A percentile compares a stretch with the other conserved stretches of the same genome.
phyloP scores from a whole-genome alignment of 257 asterid species.

The Gentiana straminea region DNA sequence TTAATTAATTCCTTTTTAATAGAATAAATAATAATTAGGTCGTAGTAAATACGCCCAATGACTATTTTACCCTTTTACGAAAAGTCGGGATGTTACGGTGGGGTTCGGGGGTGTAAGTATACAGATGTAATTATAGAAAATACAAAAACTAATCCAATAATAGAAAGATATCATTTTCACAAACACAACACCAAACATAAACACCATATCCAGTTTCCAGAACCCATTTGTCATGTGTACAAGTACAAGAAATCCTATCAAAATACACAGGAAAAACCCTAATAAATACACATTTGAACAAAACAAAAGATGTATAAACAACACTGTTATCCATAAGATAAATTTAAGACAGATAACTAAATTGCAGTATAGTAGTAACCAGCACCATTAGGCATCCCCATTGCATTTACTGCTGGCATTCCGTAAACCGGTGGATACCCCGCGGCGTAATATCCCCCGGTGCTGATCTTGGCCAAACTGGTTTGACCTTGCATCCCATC shows the following conservation, averaged over 20 bases:
- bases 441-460: constrained; percentile 51
- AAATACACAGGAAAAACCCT: constrained; percentile 20
- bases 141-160: constrained; percentile 5
- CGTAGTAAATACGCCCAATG: no score
- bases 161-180: constrained; percentile 19
- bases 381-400: constrained; percentile 46
- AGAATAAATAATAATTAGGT: no score
- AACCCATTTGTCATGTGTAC: constrained; percentile 20
- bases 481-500: constrained; percentile 77
- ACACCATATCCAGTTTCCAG: constrained; percentile 20
- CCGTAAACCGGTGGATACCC: constrained; percentile 48
- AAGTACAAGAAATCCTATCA: constrained; percentile 22
- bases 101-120: no score
- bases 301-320: constrained; percentile 9
- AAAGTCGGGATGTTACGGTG: no score
- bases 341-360: constrained; percentile 18
- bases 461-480: constrained; percentile 51
- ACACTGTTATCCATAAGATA: constrained; percentile 2
- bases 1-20: no score
- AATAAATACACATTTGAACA: neutral
- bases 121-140: no score
- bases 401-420: constrained; percentile 59
- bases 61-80: no score
- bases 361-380: constrained; percentile 46
- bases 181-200: constrained; percentile 22